A percentile compares a stretch with the other conserved stretches of the same genome.
phyloP scores from a whole-genome alignment of 495 filamentous ascomycete genomes.

The Penicillium subrubescens region DNA sequence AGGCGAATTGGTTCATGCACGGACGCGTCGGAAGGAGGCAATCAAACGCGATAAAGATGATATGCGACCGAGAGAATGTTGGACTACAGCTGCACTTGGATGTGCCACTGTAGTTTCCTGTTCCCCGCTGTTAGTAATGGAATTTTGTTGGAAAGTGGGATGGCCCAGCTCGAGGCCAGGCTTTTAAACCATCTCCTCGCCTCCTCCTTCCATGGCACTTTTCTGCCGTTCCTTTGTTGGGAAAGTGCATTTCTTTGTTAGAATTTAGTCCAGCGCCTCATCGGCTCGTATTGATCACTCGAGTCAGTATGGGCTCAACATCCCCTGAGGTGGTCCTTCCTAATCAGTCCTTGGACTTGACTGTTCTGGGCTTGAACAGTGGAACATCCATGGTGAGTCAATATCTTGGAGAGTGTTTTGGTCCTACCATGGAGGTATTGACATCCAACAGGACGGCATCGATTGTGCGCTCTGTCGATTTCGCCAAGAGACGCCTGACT shows the following conservation, averaged over 20 bases:
- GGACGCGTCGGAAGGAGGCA: neutral
- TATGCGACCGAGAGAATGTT: neutral
- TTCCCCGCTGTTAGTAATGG: neutral
- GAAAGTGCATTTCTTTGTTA: neutral
- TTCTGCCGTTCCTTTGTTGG: too few species aligned
- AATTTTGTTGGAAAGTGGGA: neutral
- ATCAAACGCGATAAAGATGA: neutral
- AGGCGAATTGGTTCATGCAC: conserved; percentile 5
- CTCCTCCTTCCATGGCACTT: neutral
- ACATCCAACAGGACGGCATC: conserved; percentile 42
- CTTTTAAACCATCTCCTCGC: neutral
- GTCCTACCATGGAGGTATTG: neutral
- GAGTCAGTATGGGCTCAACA: neutral
- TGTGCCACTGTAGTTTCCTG: neutral
- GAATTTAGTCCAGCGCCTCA: neutral
- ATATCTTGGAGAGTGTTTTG: neutral
- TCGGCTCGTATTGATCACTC: neutral
- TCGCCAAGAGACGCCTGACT: conserved; percentile 48
- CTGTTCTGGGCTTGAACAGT: conserved; percentile 54
- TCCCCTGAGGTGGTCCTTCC: neutral
- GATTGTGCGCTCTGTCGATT: conserved; percentile 55
- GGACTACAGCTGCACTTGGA: neutral
- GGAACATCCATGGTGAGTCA: conserved; percentile 40
- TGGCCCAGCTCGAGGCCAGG: neutral
- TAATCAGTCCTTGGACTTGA: conserved; percentile 35